Base-by-base conservation (phyloP, 768 basidiomycete species). In the Lentinus tigrinus region DNA sequence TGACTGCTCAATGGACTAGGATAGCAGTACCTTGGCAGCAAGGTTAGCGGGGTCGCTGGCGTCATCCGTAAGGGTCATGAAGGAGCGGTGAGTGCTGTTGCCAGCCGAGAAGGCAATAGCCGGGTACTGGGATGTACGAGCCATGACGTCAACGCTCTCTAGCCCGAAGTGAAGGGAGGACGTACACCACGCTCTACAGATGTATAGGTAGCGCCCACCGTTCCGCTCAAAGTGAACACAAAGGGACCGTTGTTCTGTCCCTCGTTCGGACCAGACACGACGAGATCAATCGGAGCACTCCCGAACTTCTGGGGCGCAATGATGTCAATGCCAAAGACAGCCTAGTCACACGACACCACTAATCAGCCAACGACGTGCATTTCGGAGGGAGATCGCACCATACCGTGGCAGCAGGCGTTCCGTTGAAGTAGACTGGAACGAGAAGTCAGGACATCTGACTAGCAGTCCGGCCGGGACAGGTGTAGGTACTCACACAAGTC, bases 261-360 rank as follows among this genome's bases (percentile, higher is more conserved):
- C 52, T 72, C 70, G 50, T 72, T 72, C 0, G 71, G 71, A 13
- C 71, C 71, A 24, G 69, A 64, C 2, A 72, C 70, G 16, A 72
- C 70, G 31, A 72, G 43, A 56, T 72, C 71, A 26, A 71, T 61
- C 17, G 62, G 59, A 28, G 54, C 50, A 26, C 66, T 67, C 6
- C 63, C 64, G 49, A 70, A 68, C 36, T 65, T 57, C 53, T 52
- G 58, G 26, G 71, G 71, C 26, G 61, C 63, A 24, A 72, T 55
- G 44, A 72, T 67, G 57, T 71, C 70, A 5, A 72, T 53, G 1
- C 64, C 71, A 52, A 72, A 72, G 46, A 65, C 58, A 16, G 61
- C 62, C 66, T 67, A 37, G 52, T 54, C 40, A 13, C 23, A 7
- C 49, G 13, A 10, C 46, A 17, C 21, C n/a, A 21, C 31, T 52